phyloP scores from a whole-genome alignment of 345 rosid species.

The Syzygium oleosum region DNA sequence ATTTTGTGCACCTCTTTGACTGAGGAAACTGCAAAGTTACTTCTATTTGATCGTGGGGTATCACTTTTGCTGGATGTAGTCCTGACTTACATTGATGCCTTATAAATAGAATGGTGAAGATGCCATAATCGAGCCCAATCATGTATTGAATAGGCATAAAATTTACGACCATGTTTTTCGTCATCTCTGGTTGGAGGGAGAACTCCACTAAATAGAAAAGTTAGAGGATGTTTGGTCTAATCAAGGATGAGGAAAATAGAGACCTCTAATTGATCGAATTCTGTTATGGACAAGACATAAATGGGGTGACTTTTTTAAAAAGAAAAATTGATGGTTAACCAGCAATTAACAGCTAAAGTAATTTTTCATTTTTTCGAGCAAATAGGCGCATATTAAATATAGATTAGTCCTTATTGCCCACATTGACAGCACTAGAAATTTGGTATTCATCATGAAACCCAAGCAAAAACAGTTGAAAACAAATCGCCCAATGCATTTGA shows the following conservation, averaged over 20 bases:
- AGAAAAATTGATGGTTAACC: neutral
- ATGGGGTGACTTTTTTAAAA: rapidly evolving
- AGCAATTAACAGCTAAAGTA: neutral
- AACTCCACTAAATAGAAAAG: neutral
- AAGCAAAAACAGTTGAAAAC: neutral
- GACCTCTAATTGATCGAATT: neutral
- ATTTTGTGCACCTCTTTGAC: neutral
- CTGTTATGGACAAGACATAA: neutral
- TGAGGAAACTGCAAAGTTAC: neutral
- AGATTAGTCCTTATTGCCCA: neutral
- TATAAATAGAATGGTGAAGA: neutral
- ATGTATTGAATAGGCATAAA: neutral
- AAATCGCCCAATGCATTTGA: too few species aligned
- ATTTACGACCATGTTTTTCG: neutral
- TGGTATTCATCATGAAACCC: neutral
- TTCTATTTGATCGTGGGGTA: neutral
- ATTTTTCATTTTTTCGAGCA: neutral
- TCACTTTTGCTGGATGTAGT: neutral
- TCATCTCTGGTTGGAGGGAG: neutral
- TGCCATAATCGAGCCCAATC: neutral
- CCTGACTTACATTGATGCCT: neutral
- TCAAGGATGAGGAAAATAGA: neutral
- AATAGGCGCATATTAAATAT: neutral
- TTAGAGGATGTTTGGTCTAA: neutral
- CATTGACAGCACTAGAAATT: neutral